Conservation (phyloP, 768 basidiomycete genomes). For the Glaciozyma antarctica region DNA sequence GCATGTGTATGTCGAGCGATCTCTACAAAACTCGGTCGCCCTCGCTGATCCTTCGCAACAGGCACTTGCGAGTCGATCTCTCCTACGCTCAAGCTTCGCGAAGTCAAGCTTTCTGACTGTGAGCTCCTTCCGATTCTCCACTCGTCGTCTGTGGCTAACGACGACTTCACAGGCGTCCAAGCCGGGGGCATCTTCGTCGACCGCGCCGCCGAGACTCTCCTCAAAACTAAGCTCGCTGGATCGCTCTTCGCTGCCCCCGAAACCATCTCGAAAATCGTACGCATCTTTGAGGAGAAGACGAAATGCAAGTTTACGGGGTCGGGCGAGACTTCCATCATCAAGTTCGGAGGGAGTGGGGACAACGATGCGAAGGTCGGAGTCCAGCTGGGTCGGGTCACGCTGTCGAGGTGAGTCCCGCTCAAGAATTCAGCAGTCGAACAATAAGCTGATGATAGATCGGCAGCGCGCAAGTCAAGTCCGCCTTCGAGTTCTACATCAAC, state of each 20-base stretch:
- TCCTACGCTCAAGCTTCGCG: neutral
- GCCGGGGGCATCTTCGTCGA: conserved; percentile 2
- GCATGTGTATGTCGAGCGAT: neutral
- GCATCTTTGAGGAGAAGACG: neutral
- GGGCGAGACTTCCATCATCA: no score
- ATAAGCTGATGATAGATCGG: neutral
- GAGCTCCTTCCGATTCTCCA: neutral
- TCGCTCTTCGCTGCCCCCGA: neutral
- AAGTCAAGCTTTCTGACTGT: neutral
- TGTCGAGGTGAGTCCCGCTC: neutral
- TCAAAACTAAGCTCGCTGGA: neutral
- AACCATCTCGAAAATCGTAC: neutral
- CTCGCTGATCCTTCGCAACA: no score
- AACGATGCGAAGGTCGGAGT: no score
- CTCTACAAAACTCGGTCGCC: no score
- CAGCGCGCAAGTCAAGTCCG: neutral
- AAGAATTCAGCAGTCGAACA: no score
- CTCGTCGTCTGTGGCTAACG: no score
- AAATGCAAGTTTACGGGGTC: neutral
- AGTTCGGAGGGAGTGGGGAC: no score
- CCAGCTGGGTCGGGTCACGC: no score
- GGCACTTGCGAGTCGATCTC: neutral
- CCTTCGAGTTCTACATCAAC: neutral
- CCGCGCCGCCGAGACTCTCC: neutral
- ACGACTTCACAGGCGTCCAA: neutral